A percentile compares a stretch with the other conserved stretches of the same genome.
These are phyloP conservation scores for Cladorrhinum sp. DNA, from an alignment of 2,329 filamentous ascomycete genomes.

Conservation along the genomic window DNA sequence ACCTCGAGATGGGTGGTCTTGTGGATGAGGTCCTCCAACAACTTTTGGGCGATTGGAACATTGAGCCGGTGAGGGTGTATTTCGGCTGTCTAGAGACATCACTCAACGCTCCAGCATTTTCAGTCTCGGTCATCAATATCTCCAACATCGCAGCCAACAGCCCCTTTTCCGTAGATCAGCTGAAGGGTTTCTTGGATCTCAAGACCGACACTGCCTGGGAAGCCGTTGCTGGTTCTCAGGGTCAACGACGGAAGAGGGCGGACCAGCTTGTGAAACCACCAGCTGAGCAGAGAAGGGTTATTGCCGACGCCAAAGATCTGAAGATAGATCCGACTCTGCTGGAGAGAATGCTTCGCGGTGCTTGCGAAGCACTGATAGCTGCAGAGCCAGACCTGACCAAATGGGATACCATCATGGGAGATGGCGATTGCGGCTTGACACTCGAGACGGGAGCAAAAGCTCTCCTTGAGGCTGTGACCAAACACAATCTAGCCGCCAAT, in stretches of 20 bases:
- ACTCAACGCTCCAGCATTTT: slow-evolving; percentile 69
- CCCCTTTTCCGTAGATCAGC: slow-evolving; percentile 47
- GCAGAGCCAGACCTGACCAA: slow-evolving; percentile 62
- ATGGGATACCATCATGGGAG: slow-evolving; percentile 63
- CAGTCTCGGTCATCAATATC: slow-evolving; percentile 62
- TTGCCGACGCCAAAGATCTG: slow-evolving; percentile 41
- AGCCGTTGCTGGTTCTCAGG: slow-evolving; percentile 48
- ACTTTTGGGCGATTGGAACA: slow-evolving; percentile 45
- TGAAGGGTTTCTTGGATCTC: slow-evolving; percentile 63
- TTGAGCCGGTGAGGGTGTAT: slow-evolving; percentile 53
- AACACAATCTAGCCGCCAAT: slow-evolving; percentile 34
- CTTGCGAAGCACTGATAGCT: slow-evolving; percentile 50
- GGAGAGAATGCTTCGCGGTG: slow-evolving; percentile 54
- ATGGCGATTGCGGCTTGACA: slow-evolving; percentile 65
- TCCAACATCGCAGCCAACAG: slow-evolving; percentile 45
- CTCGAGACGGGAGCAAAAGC: slow-evolving; percentile 51
- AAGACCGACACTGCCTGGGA: slow-evolving; percentile 59
- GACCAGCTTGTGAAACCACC: slow-evolving; percentile 44
- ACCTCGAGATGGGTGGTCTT: slow-evolving; percentile 55
- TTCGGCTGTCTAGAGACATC: slow-evolving; percentile 68
- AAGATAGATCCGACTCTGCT: slow-evolving; percentile 51
- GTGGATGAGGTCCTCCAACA: slow-evolving; percentile 53
- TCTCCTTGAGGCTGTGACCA: slow-evolving; percentile 47
- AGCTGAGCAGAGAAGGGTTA: slow-evolving; percentile 33
- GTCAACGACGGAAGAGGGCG: slow-evolving; percentile 37